Percentiles rank a stretch among this genome's conserved stretches.
Evolutionary conservation across 2,329 filamentous ascomycete species (phyloP).

Genomic region (Ceratocystis ficicola): DNA sequence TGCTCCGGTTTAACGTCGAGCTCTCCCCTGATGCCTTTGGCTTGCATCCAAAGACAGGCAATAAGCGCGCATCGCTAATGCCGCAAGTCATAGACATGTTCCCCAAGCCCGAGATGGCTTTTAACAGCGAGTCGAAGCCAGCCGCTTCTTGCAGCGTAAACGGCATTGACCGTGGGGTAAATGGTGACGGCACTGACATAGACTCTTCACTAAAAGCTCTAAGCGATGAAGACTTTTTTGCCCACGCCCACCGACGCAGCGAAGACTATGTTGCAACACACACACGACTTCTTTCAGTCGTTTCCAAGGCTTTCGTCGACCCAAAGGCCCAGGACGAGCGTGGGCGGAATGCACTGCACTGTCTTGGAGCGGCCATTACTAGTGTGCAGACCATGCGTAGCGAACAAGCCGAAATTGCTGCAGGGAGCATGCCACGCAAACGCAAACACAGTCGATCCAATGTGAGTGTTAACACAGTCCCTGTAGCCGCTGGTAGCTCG

Average conservation of each 20-base stretch:
- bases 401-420: conserved; percentile 10
- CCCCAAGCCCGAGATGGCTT: not conserved
- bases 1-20: conserved; percentile 28
- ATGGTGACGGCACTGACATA: not conserved
- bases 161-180: not conserved
- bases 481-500: not conserved
- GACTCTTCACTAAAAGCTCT: not conserved
- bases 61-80: not conserved
- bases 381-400: conserved; percentile 28
- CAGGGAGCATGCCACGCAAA: conserved; percentile 26
- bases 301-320: conserved; percentile 23
- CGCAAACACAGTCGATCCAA: conserved; percentile 30
- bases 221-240: conserved; percentile 18
- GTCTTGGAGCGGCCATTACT: conserved; percentile 43
- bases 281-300: conserved; percentile 23
- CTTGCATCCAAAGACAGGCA: conserved; percentile 24
- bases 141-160: not conserved
- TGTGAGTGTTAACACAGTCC: conserved; percentile 14
- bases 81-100: not conserved
- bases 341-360: conserved; percentile 47
- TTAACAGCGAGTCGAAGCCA: not conserved
- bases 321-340: conserved; percentile 30
- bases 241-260: conserved; percentile 10
- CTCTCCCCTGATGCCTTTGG: conserved; percentile 40
- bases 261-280: conserved; percentile 22